These are phyloP conservation scores for Dactylonectria macrodidyma DNA, from an alignment of 2,329 filamentous ascomycete species.

Conservation along the genomic window DNA sequence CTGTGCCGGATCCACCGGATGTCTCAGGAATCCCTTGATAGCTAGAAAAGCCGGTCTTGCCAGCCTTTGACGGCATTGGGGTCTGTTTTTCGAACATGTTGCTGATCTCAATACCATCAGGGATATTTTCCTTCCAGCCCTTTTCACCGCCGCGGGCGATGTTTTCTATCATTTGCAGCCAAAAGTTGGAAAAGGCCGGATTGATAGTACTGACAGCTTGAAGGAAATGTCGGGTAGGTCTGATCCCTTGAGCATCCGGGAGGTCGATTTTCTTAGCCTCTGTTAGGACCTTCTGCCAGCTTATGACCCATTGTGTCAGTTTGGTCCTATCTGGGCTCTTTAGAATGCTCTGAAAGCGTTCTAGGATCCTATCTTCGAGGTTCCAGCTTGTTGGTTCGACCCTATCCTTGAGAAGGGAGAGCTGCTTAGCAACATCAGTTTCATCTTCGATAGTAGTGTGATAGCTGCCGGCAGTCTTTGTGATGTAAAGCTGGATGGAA, in stretches of 20 bases:
- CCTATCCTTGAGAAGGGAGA: neutral
- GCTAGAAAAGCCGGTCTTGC: conserved; percentile 2
- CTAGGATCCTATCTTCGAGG: conserved; percentile 1
- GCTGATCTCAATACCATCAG: conserved; percentile 12
- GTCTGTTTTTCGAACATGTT: conserved; percentile 8
- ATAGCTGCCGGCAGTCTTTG: conserved; percentile 11
- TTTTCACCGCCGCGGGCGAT: neutral
- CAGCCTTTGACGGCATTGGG: neutral
- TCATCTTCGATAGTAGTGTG: conserved; percentile 2
- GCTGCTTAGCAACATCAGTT: conserved; percentile 1
- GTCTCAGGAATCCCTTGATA: neutral
- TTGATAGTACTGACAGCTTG: neutral
- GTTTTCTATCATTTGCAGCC: neutral
- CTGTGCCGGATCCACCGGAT: neutral
- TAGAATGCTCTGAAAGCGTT: conserved; percentile 6
- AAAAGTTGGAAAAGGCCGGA: conserved; percentile 17
- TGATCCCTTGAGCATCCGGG: neutral
- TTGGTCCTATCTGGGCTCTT: neutral
- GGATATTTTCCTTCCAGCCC: conserved; percentile 4
- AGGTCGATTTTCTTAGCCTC: conserved; percentile 7
- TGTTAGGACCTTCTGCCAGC: neutral
- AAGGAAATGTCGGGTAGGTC: conserved; percentile 12
- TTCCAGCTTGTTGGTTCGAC: neutral
- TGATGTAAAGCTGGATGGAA: conserved; percentile 4
- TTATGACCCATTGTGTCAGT: neutral